A percentile compares a stretch with the other conserved stretches of the same genome.
Evolutionary conservation across 257 asterid species (phyloP).

Genomic region (Lycium barbarum): DNA sequence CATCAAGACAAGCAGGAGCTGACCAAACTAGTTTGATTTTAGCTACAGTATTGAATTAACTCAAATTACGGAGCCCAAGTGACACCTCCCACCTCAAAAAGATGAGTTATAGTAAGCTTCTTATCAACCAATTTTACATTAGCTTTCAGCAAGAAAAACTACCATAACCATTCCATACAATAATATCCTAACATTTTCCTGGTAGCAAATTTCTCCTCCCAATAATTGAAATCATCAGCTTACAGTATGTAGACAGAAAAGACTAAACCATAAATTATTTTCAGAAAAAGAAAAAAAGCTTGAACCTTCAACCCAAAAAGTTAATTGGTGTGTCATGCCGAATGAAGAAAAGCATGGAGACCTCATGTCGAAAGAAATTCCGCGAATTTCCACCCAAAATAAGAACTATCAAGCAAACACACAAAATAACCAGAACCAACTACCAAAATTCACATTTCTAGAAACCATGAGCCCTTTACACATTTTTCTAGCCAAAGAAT

Average conservation of each 20-base stretch:
- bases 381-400: too few relatives aligned
- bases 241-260: not conserved
- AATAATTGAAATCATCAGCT: not conserved
- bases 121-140: not conserved
- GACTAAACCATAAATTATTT: not conserved
- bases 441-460: not conserved
- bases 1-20: not conserved
- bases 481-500: not conserved
- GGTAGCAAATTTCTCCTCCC: not conserved
- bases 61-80: not conserved
- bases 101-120: not conserved
- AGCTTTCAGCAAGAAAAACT: not conserved
- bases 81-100: not conserved
- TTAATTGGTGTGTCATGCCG: not conserved
- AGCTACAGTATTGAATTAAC: not conserved
- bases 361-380: not conserved
- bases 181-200: not conserved
- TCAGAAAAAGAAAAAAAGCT: not conserved
- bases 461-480: not conserved
- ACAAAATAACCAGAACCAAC: not conserved
- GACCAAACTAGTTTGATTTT: not conserved
- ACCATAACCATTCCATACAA: conserved; percentile 6
- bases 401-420: too few relatives aligned
- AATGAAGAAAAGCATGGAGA: not conserved
- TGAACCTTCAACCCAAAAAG: not conserved